Evolutionary conservation across 2,329 filamentous ascomycete genomes (phyloP).

Genomic region (Alternaria triticimaculans): DNA sequence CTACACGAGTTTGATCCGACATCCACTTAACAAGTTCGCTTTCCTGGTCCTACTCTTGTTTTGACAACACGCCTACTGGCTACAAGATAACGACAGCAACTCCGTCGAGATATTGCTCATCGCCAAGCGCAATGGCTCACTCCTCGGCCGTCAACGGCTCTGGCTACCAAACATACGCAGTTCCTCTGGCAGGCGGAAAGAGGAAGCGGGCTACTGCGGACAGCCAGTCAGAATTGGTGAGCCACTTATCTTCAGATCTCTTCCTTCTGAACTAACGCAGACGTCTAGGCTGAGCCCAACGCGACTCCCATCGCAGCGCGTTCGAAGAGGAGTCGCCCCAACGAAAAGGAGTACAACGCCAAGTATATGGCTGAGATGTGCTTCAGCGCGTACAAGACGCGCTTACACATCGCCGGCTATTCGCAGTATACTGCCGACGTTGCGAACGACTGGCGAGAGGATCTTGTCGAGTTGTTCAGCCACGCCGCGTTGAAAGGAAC

Average conservation of each 20-base stretch:
- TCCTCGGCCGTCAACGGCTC: not conserved
- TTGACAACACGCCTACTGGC: not conserved
- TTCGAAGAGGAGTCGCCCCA: not conserved
- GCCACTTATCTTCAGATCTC: not conserved
- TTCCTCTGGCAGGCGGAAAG: not conserved
- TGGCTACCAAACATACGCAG: not conserved
- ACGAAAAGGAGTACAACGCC: constrained; percentile 2
- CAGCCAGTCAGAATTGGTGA: not conserved
- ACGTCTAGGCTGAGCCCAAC: not conserved
- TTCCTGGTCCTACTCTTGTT: not conserved
- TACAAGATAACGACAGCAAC: not conserved
- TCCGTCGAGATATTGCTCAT: not conserved
- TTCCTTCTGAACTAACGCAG: not conserved
- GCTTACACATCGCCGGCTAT: not conserved
- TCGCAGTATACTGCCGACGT: not conserved
- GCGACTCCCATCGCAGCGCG: not conserved
- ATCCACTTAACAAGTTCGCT: not conserved
- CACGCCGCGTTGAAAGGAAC: not conserved
- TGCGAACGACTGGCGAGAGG: constrained; percentile 1
- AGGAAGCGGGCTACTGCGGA: not conserved
- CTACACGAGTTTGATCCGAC: not conserved
- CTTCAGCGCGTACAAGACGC: constrained; percentile 1
- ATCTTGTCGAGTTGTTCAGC: constrained; percentile 5
- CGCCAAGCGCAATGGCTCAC: not conserved
- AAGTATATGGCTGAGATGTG: constrained; percentile 15